Percentiles rank a stretch among this genome's conserved stretches.
These are phyloP conservation scores for Neophaeococcomyces aloes DNA, from an alignment of 2,329 filamentous ascomycete species.

Conservation along the genomic window DNA sequence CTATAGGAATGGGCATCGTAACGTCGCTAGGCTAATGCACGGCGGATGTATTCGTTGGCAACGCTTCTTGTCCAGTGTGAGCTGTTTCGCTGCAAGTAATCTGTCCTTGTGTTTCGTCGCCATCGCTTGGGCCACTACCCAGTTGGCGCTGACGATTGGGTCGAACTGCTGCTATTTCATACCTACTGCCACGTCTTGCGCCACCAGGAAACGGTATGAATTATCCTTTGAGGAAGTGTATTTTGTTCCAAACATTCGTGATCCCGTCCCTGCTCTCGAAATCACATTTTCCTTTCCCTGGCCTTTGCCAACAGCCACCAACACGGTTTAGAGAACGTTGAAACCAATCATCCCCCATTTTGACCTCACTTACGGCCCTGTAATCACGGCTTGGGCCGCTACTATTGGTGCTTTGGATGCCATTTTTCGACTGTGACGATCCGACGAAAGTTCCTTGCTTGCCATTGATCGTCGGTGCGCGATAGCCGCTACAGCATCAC, in stretches of 20 bases:
- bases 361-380: slow-evolving; percentile 1
- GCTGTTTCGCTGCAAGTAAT: slow-evolving; percentile 6
- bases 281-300: not conserved
- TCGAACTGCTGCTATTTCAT: not conserved
- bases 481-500: not conserved
- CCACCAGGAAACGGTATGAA: slow-evolving; percentile 2
- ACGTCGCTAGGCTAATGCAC: slow-evolving; percentile 6
- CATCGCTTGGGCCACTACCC: not conserved
- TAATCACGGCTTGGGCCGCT: slow-evolving; percentile 3
- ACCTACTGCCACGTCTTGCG: slow-evolving; percentile 9
- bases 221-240: not conserved
- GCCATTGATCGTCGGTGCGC: slow-evolving; percentile 5
- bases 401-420: not conserved
- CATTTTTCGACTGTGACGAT: no score
- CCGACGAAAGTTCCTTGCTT: no score
- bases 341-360: slow-evolving; percentile 2
- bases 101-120: slow-evolving; percentile 5
- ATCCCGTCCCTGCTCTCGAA: not conserved
- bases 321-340: not conserved
- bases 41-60: slow-evolving; percentile 9
- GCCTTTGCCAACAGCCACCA: not conserved
- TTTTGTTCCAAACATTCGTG: not conserved
- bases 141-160: not conserved
- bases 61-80: slow-evolving; percentile 4
- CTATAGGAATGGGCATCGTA: no score